Evolutionary conservation across 306 rosid genomes (phyloP).

Genomic region (Cucurbita moschata): DNA sequence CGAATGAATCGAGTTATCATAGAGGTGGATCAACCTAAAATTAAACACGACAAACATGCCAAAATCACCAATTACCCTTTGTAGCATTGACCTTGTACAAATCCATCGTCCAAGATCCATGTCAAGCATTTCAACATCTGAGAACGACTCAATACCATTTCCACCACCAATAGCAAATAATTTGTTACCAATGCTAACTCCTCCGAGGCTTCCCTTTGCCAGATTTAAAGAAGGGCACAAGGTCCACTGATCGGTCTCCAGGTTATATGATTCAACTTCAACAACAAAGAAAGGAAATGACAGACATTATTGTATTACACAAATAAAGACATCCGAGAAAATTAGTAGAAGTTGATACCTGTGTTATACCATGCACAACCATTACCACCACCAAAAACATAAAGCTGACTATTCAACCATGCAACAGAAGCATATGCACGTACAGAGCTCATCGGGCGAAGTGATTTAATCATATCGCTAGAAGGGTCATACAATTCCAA

Average conservation of each 20-base stretch:
- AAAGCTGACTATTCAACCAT: constrained; percentile 32
- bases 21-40: background rate
- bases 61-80: constrained; percentile 33
- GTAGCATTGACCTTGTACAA: constrained; percentile 27
- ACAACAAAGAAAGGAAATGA: constrained; percentile 5
- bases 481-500: constrained; percentile 49
- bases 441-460: constrained; percentile 21
- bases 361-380: constrained; percentile 34
- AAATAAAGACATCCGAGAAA: constrained; percentile 5
- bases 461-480: constrained; percentile 26
- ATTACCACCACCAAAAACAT: constrained; percentile 34
- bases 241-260: constrained; percentile 42
- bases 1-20: background rate
- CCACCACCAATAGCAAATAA: constrained; percentile 40
- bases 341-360: constrained; percentile 16
- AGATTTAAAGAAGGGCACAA: constrained; percentile 44
- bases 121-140: constrained; percentile 54
- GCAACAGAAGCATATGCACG: constrained; percentile 35
- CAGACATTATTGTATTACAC: background rate
- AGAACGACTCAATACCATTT: constrained; percentile 24
- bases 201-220: constrained; percentile 58
- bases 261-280: constrained; percentile 66
- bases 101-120: constrained; percentile 55
- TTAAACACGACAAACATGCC: background rate
- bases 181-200: constrained; percentile 27